Percentiles rank a stretch among this genome's conserved stretches.
Conservation (phyloP, 1,284 basidiomycete species). For the Exobasidium rhododendri region DNA sequence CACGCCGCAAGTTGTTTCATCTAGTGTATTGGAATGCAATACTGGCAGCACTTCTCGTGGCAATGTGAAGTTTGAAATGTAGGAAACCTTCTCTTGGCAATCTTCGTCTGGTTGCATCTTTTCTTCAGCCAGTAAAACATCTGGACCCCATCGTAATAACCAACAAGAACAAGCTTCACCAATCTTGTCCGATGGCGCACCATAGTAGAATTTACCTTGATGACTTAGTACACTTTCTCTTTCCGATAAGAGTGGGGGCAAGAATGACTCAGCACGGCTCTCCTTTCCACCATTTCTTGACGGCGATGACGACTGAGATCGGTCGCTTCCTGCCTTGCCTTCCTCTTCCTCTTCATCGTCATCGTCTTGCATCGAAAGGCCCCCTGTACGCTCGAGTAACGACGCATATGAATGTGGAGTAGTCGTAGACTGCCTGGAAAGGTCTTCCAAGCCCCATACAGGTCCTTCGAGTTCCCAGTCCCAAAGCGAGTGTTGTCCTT, state of each 20-base stretch:
- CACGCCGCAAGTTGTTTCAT: background rate
- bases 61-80: background rate
- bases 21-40: background rate
- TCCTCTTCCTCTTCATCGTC: background rate
- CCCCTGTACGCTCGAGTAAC: background rate
- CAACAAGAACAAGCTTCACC: conserved; percentile 85
- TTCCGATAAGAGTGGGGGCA: background rate
- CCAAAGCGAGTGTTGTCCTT: conserved; percentile 26
- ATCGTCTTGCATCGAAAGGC: background rate
- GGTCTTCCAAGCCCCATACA: conserved; percentile 64
- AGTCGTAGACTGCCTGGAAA: background rate
- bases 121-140: conserved; percentile 70
- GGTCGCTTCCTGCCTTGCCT: background rate
- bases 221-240: background rate
- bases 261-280: background rate
- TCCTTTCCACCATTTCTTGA: background rate
- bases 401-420: background rate
- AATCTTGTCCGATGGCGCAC: conserved; percentile 78
- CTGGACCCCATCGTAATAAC: conserved; percentile 78
- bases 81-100: background rate
- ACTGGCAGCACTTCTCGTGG: background rate
- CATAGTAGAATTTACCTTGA: conserved; percentile 54
- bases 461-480: conserved; percentile 60
- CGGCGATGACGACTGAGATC: background rate
- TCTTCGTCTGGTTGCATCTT: conserved; percentile 17